Conservation (phyloP, 2,329 filamentous ascomycete genomes). For the Cryphonectria carpinicola region DNA sequence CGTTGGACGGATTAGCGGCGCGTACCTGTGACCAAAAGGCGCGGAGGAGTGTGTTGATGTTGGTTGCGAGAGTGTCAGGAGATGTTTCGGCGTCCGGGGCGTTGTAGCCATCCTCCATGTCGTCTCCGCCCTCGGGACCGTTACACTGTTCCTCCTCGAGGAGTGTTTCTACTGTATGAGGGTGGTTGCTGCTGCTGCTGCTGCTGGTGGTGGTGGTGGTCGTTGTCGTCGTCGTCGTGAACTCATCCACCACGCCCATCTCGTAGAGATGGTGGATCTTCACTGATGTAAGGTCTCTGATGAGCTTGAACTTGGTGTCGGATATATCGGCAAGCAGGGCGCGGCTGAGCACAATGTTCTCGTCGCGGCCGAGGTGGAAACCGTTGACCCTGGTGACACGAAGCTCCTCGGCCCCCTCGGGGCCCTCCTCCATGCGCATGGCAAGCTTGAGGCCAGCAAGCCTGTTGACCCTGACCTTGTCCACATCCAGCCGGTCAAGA, state of each 20-base stretch:
- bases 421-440: conserved; percentile 65
- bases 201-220: conserved; percentile 2
- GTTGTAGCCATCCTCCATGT: conserved; percentile 1
- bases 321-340: conserved; percentile 75
- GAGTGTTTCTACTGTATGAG: conserved; percentile 27
- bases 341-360: conserved; percentile 79
- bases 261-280: conserved; percentile 52
- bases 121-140: conserved; percentile 30
- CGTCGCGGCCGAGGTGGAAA: conserved; percentile 81
- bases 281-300: conserved; percentile 63
- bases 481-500: conserved; percentile 48
- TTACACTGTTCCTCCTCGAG: conserved; percentile 24
- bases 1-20: conserved; percentile 30
- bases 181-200: background rate
- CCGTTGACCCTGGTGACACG: conserved; percentile 81
- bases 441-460: conserved; percentile 65
- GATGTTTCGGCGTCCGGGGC: conserved; percentile 4
- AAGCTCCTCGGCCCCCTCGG: conserved; percentile 53
- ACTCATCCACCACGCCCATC: conserved; percentile 71
- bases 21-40: conserved; percentile 39
- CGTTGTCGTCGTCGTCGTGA: conserved; percentile 25
- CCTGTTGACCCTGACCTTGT: conserved; percentile 54
- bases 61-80: conserved; percentile 21
- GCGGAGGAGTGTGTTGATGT: conserved; percentile 26
- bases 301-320: conserved; percentile 82